A percentile compares a stretch with the other conserved stretches of the same genome.
phyloP scores from a whole-genome alignment of 495 filamentous ascomycete species.

The Hypoxylon fragiforme region DNA sequence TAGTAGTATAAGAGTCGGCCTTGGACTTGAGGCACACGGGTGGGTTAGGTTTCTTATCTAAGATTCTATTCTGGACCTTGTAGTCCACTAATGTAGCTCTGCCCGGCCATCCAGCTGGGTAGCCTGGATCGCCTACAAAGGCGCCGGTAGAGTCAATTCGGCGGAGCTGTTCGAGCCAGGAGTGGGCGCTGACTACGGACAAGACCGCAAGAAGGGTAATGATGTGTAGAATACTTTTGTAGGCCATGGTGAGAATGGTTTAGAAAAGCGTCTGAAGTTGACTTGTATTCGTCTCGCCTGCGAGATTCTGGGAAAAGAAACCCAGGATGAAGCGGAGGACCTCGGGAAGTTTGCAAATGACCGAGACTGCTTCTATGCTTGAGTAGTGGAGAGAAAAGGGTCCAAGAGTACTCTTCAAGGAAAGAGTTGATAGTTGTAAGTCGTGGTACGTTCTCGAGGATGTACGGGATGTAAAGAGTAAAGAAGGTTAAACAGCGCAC shows the following conservation, averaged over 20 bases:
- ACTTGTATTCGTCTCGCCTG: conserved; percentile 28
- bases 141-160: conserved; percentile 72
- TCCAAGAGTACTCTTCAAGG: background rate
- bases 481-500: conserved; percentile 1
- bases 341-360: background rate
- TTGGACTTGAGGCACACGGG: conserved; percentile 51
- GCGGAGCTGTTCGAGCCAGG: conserved; percentile 77
- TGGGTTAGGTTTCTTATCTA: conserved; percentile 45
- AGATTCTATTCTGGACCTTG: conserved; percentile 41
- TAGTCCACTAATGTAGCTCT: conserved; percentile 60
- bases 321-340: conserved; percentile 4
- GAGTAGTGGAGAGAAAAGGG: background rate
- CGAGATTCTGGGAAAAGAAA: conserved; percentile 14
- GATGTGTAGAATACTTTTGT: conserved; percentile 22
- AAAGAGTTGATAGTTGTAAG: too few relatives aligned
- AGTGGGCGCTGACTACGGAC: conserved; percentile 58
- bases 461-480: background rate
- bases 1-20: conserved; percentile 54
- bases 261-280: conserved; percentile 10
- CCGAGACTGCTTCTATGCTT: conserved; percentile 4
- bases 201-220: conserved; percentile 42
- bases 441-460: conserved; percentile 17
- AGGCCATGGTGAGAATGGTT: conserved; percentile 12
- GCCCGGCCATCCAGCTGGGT: too few relatives aligned
- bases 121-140: conserved; percentile 71